Evolutionary conservation across 2,329 filamentous ascomycete species (phyloP).

Genomic region (Aspergillus viridinutans): DNA sequence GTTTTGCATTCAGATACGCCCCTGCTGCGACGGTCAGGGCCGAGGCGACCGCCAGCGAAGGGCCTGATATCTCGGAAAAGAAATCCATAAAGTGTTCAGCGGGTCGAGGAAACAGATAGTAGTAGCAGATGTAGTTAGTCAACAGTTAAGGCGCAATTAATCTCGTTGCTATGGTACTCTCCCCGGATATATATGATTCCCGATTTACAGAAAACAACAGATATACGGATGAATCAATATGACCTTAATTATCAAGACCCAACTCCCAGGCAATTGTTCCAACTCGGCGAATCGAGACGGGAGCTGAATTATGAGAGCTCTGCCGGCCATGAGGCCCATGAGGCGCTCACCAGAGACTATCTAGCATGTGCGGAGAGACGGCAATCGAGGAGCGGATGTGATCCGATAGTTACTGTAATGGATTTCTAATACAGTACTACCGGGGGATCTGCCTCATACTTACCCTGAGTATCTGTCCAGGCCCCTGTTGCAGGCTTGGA

Average conservation of each 20-base stretch:
- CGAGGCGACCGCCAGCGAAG: constrained; percentile 31
- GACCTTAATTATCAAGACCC: neutral
- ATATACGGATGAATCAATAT: constrained; percentile 7
- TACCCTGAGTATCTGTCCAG: too few relatives aligned
- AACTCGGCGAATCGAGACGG: constrained; percentile 21
- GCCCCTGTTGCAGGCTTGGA: too few relatives aligned
- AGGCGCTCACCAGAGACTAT: neutral
- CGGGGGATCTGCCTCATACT: too few relatives aligned
- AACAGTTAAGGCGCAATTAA: neutral
- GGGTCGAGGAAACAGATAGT: neutral
- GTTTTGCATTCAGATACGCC: constrained; percentile 44
- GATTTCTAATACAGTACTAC: neutral
- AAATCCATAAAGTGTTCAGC: constrained; percentile 21
- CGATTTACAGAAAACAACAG: neutral
- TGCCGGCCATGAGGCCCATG: constrained; percentile 17
- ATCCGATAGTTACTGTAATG: neutral
- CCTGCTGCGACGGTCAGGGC: constrained; percentile 33
- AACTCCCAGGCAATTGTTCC: neutral
- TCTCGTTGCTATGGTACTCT: neutral
- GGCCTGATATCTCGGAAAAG: constrained; percentile 23
- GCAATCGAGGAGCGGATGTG: neutral
- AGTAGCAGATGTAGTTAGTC: neutral
- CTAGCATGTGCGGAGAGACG: neutral
- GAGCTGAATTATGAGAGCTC: constrained; percentile 18
- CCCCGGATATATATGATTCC: neutral